Evolutionary conservation across 2,329 filamentous ascomycete genomes (phyloP), one percentile per base, ranked within the genome.

Genomic region (Alternaria gaisen): DNA sequence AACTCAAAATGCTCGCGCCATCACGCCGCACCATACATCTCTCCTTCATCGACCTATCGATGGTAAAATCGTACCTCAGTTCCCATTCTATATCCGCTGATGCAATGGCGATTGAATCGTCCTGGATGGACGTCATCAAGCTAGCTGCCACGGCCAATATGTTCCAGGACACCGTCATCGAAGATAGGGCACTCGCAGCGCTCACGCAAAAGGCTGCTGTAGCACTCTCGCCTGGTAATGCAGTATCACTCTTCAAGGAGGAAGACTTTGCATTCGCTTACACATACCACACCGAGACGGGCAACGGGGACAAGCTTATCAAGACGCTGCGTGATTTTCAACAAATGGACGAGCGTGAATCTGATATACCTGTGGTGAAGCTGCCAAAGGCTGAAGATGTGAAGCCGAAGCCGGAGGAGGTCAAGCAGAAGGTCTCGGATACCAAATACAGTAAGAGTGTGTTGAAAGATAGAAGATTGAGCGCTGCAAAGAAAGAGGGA

Each of bases 111-210:
- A 54, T 47, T 16, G 42, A 40, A 22, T 20, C 12, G 6, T 40
- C 55, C 5, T 58, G 55, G 55, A 36, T 44, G 18, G 51, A 43
- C 14, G 46, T 61, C 28, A 61, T 61, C 26, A 44, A 48, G 30
- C 51, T 61, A 18, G 43, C 44, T 2, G 44, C 50, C 9, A 52
- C 59, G 8, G 55, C 59, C 2, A 44, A 61, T 20, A 14, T 22
- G 2, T 28, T 58, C 24, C n/a, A 46, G n/a, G 59, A 58, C 16
- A 8, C n/a, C 7, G 14, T 9, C 14, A 40, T 56, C 22, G n/a
- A 46, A 24, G 30, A 20, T 12, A 40, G 12, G 12, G 58, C 46
- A 8, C 36, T 56, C 3, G 34, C 18, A 7, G 58, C 47, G 14
- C 53, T 60, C 9, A 32, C 26, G 1, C 24, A 36, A 38, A 60